Evolutionary conservation across 306 rosid genomes (phyloP), one percentile per base, ranked within the genome.

Genomic region (Gastrolobium villosum): DNA sequence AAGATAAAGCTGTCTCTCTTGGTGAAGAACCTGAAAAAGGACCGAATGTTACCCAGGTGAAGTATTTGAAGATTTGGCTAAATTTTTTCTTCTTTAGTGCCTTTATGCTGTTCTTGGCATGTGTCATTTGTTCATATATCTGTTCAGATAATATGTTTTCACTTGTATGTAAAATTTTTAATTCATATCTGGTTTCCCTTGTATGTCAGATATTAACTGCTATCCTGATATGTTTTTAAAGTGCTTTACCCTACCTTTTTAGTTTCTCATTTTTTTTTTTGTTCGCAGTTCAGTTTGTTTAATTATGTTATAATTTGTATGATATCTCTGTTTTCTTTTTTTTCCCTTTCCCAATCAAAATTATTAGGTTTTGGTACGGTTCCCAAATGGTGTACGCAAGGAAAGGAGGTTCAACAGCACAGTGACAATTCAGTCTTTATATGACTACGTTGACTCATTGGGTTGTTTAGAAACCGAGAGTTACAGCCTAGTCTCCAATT

Each of bases 11-110:
- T 55, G 73, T 80, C 79, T 89, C 92, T 4, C 97, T 96, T 70
- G 99, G 98, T 59, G 89, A 79, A 45, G 98, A 96, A 88, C 99
- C 99, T 63, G 98, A 88, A 78, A 96, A 90, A 65, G 99, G 98
- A 76, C 97, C 96, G 57, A 63, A 87, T 81, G 98, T 96, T 69
- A 96, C 98, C 59, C 96, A 84, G 83, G 99, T 95, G 88, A 82
- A 43, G 67, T 64, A 54, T 59, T 70, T 34, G 26, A 61, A 75
- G 50, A 46, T 44, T 48, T 32, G 52, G 32, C 82, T 10, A 6
- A 64, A 53, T 75, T 62, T 55, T 44, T 49, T 49, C 44, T 69
- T 57, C 14, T 57, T 49, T 67, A 3, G 54, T 65, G 43, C 62
- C 32, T 77, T 10, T 52, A 52, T 54, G 45, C 35, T 56, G 77